Percentiles rank a stretch among this genome's conserved stretches.
These are phyloP conservation scores for Pseudocercospora eumusae DNA, from an alignment of 2,329 filamentous ascomycete genomes.

Conservation along the genomic window DNA sequence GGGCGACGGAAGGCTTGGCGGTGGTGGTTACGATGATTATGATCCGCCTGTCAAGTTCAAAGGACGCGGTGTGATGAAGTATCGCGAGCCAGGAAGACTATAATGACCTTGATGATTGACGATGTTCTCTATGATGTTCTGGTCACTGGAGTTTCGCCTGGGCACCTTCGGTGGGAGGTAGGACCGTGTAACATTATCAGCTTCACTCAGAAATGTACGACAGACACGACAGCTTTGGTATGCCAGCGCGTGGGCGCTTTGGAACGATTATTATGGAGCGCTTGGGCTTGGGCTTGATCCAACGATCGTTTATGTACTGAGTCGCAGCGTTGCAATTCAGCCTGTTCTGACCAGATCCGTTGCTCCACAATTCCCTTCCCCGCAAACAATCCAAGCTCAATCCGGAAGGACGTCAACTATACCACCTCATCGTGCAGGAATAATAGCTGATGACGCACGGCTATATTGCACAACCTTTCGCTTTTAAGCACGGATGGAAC, in stretches of 20 bases:
- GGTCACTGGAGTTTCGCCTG: not conserved
- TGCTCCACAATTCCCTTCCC: not conserved
- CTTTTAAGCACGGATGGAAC: not conserved
- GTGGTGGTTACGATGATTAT: slow-evolving; percentile 31
- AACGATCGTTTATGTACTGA: not conserved
- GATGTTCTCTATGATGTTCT: not conserved
- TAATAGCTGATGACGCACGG: not conserved
- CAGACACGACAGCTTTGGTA: slow-evolving; percentile 4
- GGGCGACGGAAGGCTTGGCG: slow-evolving; percentile 27
- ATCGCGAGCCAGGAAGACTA: slow-evolving; percentile 35
- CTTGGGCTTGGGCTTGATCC: not conserved
- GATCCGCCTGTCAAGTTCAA: slow-evolving; percentile 44
- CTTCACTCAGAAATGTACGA: not conserved
- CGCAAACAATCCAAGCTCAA: slow-evolving; percentile 6
- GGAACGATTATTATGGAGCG: too few relatives aligned
- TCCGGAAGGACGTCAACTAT: slow-evolving; percentile 7
- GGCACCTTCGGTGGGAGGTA: not conserved
- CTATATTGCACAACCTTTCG: not conserved
- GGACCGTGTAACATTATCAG: not conserved
- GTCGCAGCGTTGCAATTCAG: slow-evolving; percentile 7
- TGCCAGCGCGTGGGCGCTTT: not conserved
- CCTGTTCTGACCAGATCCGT: not conserved
- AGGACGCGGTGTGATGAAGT: slow-evolving; percentile 46
- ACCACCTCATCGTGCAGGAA: slow-evolving; percentile 8
- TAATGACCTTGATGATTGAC: slow-evolving; percentile 17